A percentile compares a stretch with the other conserved stretches of the same genome.
These are phyloP conservation scores for Colletotrichum melonis DNA, from an alignment of 2,329 filamentous ascomycete species.

Conservation along the genomic window DNA sequence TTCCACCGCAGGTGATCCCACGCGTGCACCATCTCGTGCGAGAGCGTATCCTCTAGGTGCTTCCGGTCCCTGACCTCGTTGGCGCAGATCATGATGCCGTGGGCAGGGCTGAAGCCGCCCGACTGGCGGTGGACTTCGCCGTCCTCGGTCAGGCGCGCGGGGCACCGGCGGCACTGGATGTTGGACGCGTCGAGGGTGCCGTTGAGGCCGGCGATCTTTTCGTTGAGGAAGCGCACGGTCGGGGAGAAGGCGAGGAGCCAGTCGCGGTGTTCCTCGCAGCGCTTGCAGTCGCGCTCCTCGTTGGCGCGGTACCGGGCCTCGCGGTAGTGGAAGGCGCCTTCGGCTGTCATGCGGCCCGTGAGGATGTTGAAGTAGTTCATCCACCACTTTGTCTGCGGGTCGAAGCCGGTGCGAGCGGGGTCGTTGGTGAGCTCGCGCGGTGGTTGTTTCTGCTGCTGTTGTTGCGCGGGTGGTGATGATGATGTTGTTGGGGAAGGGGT, in stretches of 20 bases:
- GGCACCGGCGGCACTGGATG: constrained; percentile 85
- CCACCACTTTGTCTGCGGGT: constrained; percentile 74
- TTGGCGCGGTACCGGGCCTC: constrained; percentile 79
- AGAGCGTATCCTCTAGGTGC: constrained; percentile 92
- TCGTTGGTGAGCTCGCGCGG: constrained; percentile 63
- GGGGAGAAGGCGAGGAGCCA: constrained; percentile 89
- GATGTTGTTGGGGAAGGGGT: constrained; percentile 28
- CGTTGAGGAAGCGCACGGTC: constrained; percentile 85
- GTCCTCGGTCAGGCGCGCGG: constrained; percentile 64
- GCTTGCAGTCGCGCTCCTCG: constrained; percentile 81
- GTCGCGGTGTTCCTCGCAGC: constrained; percentile 84
- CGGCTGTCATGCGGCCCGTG: constrained; percentile 75
- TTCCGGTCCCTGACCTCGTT: constrained; percentile 86
- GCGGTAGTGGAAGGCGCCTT: constrained; percentile 81
- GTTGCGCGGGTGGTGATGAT: constrained; percentile 7
- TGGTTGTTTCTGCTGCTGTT: constrained; percentile 24
- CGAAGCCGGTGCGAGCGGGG: constrained; percentile 71
- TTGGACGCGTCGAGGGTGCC: constrained; percentile 79
- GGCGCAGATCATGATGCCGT: constrained; percentile 92
- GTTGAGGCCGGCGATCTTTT: constrained; percentile 83
- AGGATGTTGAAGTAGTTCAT: constrained; percentile 88
- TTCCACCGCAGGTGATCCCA: constrained; percentile 95
- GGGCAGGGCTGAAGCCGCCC: constrained; percentile 87
- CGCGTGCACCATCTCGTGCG: constrained; percentile 98
- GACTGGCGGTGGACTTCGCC: constrained; percentile 73